Percentiles rank a stretch among this genome's conserved stretches.
phyloP scores from a whole-genome alignment of 2,329 filamentous ascomycete species.

The Fusarium sp. region DNA sequence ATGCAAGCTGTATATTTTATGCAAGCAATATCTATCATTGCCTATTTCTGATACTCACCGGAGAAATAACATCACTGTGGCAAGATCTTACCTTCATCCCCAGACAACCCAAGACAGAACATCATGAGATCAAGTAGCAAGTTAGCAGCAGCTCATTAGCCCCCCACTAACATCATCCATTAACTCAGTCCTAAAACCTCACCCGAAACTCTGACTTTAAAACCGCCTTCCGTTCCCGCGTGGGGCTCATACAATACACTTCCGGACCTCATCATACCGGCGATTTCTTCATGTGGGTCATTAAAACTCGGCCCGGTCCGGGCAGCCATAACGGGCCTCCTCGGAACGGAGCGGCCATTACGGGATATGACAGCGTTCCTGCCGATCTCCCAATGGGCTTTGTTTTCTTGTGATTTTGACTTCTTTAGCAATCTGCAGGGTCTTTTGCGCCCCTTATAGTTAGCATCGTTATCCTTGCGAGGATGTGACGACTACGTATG shows the following conservation, averaged over 20 bases:
- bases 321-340: slow-evolving; percentile 27
- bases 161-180: neutral
- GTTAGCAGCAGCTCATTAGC: neutral
- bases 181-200: neutral
- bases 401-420: slow-evolving; percentile 5
- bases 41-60: neutral
- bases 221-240: neutral
- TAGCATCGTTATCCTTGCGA: slow-evolving; percentile 5
- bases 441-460: slow-evolving; percentile 7
- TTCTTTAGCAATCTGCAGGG: slow-evolving; percentile 34
- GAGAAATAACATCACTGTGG: slow-evolving; percentile 18
- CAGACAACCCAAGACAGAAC: neutral
- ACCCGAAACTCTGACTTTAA: neutral
- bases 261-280: slow-evolving; percentile 18
- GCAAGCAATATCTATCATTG: slow-evolving; percentile 8
- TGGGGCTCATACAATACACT: slow-evolving; percentile 27
- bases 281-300: slow-evolving; percentile 29
- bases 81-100: neutral
- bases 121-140: neutral
- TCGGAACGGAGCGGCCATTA: slow-evolving; percentile 24
- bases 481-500: neutral
- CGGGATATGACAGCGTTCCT: slow-evolving; percentile 22
- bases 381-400: slow-evolving; percentile 23
- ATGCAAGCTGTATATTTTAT: slow-evolving; percentile 4
- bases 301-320: slow-evolving; percentile 42